These are phyloP conservation scores for Saraca asoca DNA, from an alignment of 331 rosid species.

Conservation along the genomic window DNA sequence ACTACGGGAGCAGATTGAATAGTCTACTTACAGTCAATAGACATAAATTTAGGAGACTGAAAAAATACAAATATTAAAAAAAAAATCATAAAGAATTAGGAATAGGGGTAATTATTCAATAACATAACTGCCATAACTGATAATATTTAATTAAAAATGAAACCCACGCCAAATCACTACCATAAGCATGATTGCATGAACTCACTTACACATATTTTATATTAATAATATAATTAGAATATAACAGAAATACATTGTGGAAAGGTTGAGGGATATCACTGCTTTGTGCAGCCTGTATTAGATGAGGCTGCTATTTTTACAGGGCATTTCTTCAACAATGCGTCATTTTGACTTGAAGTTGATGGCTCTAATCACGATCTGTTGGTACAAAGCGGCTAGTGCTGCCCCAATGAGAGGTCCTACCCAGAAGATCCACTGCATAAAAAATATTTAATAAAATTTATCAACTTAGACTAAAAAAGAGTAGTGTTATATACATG, in stretches of 20 bases:
- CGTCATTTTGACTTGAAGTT: conserved; percentile 58
- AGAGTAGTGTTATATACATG: too few relatives aligned
- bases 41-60: too few relatives aligned
- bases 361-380: conserved; percentile 58
- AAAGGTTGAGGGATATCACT: background rate
- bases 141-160: background rate
- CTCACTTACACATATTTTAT: background rate
- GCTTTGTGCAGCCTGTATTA: background rate
- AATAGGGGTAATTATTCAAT: too few relatives aligned
- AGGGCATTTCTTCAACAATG: conserved; percentile 19
- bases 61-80: too few relatives aligned
- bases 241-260: background rate
- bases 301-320: background rate
- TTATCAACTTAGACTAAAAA: too few relatives aligned
- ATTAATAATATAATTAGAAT: background rate
- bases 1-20: too few relatives aligned
- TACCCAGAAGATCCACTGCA: conserved; percentile 49
- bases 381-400: conserved; percentile 52
- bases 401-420: conserved; percentile 50
- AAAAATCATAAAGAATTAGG: too few relatives aligned
- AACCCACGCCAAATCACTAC: background rate
- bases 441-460: background rate
- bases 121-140: too few relatives aligned
- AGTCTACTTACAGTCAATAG: too few relatives aligned
- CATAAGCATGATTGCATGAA: background rate